Evolutionary conservation across 140 eudicot species (phyloP).

Genomic region (Artemisia princeps): DNA sequence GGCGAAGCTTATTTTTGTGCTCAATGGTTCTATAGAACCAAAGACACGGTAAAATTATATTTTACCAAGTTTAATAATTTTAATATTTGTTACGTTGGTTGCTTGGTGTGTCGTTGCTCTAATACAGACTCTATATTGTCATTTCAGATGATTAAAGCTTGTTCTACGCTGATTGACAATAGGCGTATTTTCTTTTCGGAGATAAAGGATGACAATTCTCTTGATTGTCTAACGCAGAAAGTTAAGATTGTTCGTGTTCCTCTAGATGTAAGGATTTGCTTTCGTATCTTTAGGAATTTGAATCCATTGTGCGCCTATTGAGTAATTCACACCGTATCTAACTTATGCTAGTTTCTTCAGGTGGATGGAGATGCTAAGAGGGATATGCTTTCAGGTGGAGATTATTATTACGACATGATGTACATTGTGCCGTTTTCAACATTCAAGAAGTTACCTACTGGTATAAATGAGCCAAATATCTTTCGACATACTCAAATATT

Average conservation of each 20-base stretch:
- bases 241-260: constrained; percentile 45
- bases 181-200: constrained; percentile 63
- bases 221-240: constrained; percentile 62
- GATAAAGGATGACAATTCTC: constrained; percentile 64
- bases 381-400: constrained; percentile 28
- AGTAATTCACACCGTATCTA: too few species aligned
- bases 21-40: constrained; percentile 75
- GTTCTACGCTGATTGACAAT: constrained; percentile 39
- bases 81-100: neutral
- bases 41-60: neutral
- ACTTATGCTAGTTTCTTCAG: too few species aligned
- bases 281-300: too few species aligned
- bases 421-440: constrained; percentile 50
- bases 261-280: constrained; percentile 33
- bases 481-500: too few species aligned
- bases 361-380: constrained; percentile 12
- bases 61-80: neutral
- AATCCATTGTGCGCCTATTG: too few species aligned
- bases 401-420: constrained; percentile 55
- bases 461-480: constrained; percentile 22
- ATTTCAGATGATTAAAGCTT: constrained; percentile 47
- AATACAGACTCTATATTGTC: neutral
- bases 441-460: constrained; percentile 42
- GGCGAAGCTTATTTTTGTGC: constrained; percentile 46
- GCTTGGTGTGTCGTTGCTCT: neutral